phyloP scores from a whole-genome alignment of 495 filamentous ascomycete genomes.

The Xylaria flabelliformis region DNA sequence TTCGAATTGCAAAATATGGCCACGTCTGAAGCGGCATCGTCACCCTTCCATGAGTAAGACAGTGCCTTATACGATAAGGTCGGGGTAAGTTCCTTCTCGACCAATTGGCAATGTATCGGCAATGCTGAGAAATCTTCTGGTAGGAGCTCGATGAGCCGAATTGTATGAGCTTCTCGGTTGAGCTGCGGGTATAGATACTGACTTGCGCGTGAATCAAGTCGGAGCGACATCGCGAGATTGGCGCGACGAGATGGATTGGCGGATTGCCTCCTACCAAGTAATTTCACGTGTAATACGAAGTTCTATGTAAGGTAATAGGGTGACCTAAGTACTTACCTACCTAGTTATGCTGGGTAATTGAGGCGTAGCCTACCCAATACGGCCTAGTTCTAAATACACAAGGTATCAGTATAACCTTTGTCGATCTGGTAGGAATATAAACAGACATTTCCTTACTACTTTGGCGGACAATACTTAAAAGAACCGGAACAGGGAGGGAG shows the following conservation, averaged over 20 bases:
- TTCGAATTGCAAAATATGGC: conserved; percentile 26
- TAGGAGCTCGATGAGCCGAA: conserved; percentile 10
- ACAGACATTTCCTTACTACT: background rate
- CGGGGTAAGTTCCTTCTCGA: conserved; percentile 7
- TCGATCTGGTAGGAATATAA: background rate
- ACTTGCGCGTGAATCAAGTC: background rate
- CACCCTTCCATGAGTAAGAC: conserved; percentile 30
- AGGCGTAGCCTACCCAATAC: conserved; percentile 1
- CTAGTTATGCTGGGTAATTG: too few species aligned
- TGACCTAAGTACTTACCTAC: background rate
- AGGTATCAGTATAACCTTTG: background rate
- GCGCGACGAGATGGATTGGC: background rate
- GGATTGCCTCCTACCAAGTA: background rate
- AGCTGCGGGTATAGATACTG: conserved; percentile 9
- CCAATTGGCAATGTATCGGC: conserved; percentile 12
- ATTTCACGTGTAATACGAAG: background rate
- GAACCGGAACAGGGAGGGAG: background rate
- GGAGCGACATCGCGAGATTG: conserved; percentile 6
- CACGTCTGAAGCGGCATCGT: conserved; percentile 8
- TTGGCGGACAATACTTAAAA: background rate
- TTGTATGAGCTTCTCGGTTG: background rate
- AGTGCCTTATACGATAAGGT: conserved; percentile 29
- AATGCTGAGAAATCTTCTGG: conserved; percentile 1
- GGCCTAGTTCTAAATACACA: background rate
- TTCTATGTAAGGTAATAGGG: background rate